These are phyloP conservation scores for Globisporangium canariense DNA, from an alignment of 352 stramenopile species.

Conservation along the genomic window DNA sequence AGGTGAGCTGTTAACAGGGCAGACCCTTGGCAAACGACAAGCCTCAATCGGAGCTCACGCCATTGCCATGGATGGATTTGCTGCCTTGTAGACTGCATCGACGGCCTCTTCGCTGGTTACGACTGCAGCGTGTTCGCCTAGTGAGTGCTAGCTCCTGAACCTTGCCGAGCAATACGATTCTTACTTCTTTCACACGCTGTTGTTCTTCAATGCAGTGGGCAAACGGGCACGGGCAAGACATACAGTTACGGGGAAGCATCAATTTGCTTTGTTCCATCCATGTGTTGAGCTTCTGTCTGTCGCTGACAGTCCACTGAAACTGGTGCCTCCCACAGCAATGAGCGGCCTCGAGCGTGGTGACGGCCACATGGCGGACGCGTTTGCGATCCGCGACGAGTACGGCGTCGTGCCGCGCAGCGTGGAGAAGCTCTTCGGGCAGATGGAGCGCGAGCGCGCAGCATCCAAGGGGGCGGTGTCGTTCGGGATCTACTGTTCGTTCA, in stretches of 20 bases:
- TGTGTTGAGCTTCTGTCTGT: neutral
- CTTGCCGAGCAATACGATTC: neutral
- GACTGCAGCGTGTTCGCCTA: slow-evolving; percentile 76
- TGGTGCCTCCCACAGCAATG: slow-evolving; percentile 37
- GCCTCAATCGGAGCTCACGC: too few relatives aligned
- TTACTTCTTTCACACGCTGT: slow-evolving; percentile 7
- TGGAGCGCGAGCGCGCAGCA: slow-evolving; percentile 23
- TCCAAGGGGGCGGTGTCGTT: slow-evolving; percentile 29
- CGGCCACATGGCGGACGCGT: slow-evolving; percentile 5
- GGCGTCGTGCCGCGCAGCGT: slow-evolving; percentile 62
- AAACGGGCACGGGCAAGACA: slow-evolving; percentile 69
- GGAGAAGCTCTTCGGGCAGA: slow-evolving; percentile 45
- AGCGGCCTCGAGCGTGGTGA: slow-evolving; percentile 39
- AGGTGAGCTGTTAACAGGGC: slow-evolving; percentile 23
- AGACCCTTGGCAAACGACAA: neutral
- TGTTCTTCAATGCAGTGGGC: slow-evolving; percentile 31
- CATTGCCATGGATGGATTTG: neutral
- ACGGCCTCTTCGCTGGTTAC: slow-evolving; percentile 56
- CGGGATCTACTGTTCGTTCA: slow-evolving; percentile 59
- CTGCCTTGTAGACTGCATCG: slow-evolving; percentile 42
- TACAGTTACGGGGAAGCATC: slow-evolving; percentile 30
- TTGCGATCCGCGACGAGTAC: slow-evolving; percentile 25
- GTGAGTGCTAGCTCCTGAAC: slow-evolving; percentile 20
- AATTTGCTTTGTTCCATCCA: neutral
- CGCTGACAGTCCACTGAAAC: neutral